Percentiles rank a stretch among this genome's conserved stretches.
phyloP scores from a whole-genome alignment of 768 basidiomycete species.

The Rhodotorula graminis region DNA sequence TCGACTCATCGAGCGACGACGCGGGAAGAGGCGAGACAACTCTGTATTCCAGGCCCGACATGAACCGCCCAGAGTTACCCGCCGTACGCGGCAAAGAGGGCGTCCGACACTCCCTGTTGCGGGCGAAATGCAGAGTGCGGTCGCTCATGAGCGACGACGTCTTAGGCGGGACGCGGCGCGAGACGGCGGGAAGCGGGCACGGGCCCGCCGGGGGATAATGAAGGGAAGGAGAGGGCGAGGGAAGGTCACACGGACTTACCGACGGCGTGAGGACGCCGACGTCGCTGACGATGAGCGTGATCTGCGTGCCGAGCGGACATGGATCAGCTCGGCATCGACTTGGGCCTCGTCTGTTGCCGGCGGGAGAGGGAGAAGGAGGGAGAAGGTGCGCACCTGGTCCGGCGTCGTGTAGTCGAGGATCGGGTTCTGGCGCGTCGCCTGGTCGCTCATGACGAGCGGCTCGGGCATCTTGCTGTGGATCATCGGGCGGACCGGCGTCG shows the following conservation, averaged over 20 bases:
- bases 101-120: constrained; percentile 48
- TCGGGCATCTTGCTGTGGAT: constrained; percentile 23
- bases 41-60: background rate
- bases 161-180: background rate
- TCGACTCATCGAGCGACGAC: background rate
- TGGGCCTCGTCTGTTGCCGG: too few relatives aligned
- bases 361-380: background rate
- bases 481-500: constrained; percentile 37
- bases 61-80: too few relatives aligned
- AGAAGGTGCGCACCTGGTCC: constrained; percentile 61
- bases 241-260: constrained; percentile 24
- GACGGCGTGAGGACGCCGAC: constrained; percentile 75
- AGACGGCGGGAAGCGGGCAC: background rate
- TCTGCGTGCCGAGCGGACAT: background rate
- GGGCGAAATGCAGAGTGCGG: constrained; percentile 60
- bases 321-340: background rate
- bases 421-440: constrained; percentile 77
- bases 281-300: constrained; percentile 84
- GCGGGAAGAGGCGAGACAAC: background rate
- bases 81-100: constrained; percentile 13
- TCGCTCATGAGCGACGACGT: background rate
- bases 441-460: constrained; percentile 62
- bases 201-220: too few relatives aligned
- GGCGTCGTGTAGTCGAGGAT: constrained; percentile 93
- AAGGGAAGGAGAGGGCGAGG: too few relatives aligned